Base-by-base conservation (phyloP, 129 eudicot genomes). In the Pseudognaphalium luteoalbum region DNA sequence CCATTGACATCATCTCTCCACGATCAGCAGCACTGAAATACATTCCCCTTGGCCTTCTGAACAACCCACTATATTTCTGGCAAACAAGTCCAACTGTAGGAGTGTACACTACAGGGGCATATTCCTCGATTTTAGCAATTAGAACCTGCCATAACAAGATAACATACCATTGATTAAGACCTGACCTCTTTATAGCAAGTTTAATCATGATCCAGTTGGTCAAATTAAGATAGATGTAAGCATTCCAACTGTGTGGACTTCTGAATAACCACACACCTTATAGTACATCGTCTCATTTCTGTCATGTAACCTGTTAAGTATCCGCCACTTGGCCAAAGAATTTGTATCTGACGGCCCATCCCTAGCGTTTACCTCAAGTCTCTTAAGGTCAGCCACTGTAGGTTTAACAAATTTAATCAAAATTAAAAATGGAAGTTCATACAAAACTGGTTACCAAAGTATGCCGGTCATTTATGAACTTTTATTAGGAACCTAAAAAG, bases 1-100 rank as follows among this genome's bases (percentile, higher is more conserved):
- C 98, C 98, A 94, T 94, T 70, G 98, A 91, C 97, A 94, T 94
- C 98, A 94, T 94, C 86, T 94, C 98, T 74, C 98, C 98, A 80
- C 98, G 96, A 82, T 91, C 98, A 22, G 80, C 93, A 70, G 97
- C 92, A 68, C 98, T 91, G 76, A 94, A 94, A 68, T 91, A 91
- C 98, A 91, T 94, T 19, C 98, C 98, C 76, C 98, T 81, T 14
- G 98, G 98, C 81, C 98, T 83, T 90, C 98, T 94, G 74, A 91
- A 94, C 77, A 94, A 78, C 34, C 98, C 97, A 78, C 98, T 78
- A 58, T 91, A 94, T 81, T 94, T 94, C 86, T 94, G 97, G 78
- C 98, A 94, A 74, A 94, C 98, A 77, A 88, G 97, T 76, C 97
- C 98, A 78, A 94, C 98, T 16, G 97, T 94, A 67, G 98, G 98